phyloP scores from a whole-genome alignment of 1,284 basidiomycete genomes.

The Cryptococcus maquisensis region DNA sequence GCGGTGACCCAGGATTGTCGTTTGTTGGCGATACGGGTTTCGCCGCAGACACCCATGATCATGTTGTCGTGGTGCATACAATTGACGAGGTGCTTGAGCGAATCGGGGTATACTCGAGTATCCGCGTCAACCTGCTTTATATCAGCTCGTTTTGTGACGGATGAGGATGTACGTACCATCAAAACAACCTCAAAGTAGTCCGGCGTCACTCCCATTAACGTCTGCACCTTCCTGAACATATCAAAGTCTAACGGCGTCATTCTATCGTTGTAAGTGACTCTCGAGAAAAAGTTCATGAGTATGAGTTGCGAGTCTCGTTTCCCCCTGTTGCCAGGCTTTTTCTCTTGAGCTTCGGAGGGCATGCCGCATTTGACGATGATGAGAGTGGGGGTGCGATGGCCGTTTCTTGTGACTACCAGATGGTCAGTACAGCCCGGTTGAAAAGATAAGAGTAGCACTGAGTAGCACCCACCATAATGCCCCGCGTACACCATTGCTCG shows the following conservation, averaged over 20 bases:
- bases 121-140: conserved; percentile 88
- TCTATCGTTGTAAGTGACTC: conserved; percentile 97
- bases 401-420: conserved; percentile 51
- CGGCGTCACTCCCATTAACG: conserved; percentile 97
- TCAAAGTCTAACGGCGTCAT: conserved; percentile 98
- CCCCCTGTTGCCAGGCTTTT: conserved; percentile 96
- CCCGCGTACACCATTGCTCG: conserved; percentile 98
- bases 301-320: conserved; percentile 99
- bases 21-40: conserved; percentile 98
- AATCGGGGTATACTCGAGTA: conserved; percentile 84
- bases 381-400: conserved; percentile 88
- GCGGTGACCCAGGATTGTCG: conserved; percentile 95
- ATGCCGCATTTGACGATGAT: conserved; percentile 96
- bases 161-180: conserved; percentile 67
- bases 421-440: not conserved
- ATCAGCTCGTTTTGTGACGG: not conserved
- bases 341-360: conserved; percentile 68
- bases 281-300: conserved; percentile 99
- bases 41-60: conserved; percentile 99
- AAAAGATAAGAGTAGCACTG: not conserved
- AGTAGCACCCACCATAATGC: conserved; percentile 75
- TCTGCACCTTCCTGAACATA: conserved; percentile 92
- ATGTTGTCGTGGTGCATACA: conserved; percentile 97
- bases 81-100: conserved; percentile 81
- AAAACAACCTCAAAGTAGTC: conserved; percentile 97